These are phyloP conservation scores for Starmera amethionina DNA, from an alignment of 805 yeast genomes.

Conservation along the genomic window DNA sequence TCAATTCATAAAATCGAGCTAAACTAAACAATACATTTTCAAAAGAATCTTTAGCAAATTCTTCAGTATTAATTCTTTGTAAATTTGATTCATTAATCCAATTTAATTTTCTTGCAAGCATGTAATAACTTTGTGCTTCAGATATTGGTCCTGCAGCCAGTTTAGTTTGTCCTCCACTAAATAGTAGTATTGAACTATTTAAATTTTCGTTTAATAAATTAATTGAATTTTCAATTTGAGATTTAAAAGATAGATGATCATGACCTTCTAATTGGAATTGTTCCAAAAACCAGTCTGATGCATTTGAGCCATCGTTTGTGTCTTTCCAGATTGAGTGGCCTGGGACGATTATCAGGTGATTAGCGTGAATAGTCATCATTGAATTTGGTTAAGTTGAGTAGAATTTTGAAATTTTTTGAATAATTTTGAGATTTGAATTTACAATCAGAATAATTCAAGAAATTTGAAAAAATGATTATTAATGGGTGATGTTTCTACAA, in stretches of 20 bases:
- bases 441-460: too few relatives aligned
- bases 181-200: slow-evolving; percentile 27
- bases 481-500: not conserved
- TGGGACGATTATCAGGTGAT: slow-evolving; percentile 39
- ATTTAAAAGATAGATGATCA: slow-evolving; percentile 56
- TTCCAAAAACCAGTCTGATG: slow-evolving; percentile 57
- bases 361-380: not conserved
- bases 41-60: slow-evolving; percentile 69
- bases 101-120: slow-evolving; percentile 29
- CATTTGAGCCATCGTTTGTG: slow-evolving; percentile 32
- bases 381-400: not conserved
- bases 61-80: slow-evolving; percentile 41
- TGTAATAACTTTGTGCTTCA: slow-evolving; percentile 50
- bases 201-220: slow-evolving; percentile 22
- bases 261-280: slow-evolving; percentile 59
- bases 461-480: too few relatives aligned
- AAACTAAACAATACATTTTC: slow-evolving; percentile 64
- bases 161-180: slow-evolving; percentile 70
- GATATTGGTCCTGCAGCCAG: slow-evolving; percentile 41
- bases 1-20: slow-evolving; percentile 38
- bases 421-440: too few relatives aligned
- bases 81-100: slow-evolving; percentile 2
- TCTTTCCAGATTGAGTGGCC: slow-evolving; percentile 56
- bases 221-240: slow-evolving; percentile 45
- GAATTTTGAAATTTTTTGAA: too few relatives aligned